Conservation (phyloP, 2,329 filamentous ascomycete species). For the Neofusicoccum sp. region DNA sequence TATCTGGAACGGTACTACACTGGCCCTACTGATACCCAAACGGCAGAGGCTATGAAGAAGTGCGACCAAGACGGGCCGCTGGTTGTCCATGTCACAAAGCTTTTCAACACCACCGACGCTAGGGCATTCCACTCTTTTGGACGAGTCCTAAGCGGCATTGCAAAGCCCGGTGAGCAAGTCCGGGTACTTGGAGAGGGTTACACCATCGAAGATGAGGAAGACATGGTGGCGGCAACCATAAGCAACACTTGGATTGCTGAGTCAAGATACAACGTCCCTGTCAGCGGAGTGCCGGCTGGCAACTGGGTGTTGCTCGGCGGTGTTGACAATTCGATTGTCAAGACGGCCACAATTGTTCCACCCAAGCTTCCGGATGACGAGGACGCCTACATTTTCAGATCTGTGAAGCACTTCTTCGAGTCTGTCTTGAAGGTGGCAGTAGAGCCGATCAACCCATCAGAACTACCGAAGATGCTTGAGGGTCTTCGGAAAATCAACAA, state of each 20-base stretch:
- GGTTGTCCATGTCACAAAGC: conserved; percentile 88
- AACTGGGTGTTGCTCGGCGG: conserved; percentile 91
- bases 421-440: conserved; percentile 98
- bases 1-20: conserved; percentile 89
- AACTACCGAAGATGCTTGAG: conserved; percentile 98
- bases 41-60: conserved; percentile 75
- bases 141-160: conserved; percentile 89
- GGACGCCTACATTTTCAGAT: conserved; percentile 93
- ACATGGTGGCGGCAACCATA: conserved; percentile 88
- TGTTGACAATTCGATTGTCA: conserved; percentile 97
- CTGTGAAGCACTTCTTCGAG: conserved; percentile 91
- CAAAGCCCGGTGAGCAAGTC: conserved; percentile 77
- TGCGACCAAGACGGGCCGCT: conserved; percentile 90
- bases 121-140: conserved; percentile 89
- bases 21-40: conserved; percentile 79
- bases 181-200: conserved; percentile 94
- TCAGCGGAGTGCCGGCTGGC: conserved; percentile 88
- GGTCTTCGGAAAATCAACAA: conserved; percentile 97
- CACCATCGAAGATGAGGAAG: conserved; percentile 95
- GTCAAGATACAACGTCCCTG: conserved; percentile 89
- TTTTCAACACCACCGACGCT: conserved; percentile 90
- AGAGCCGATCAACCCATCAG: conserved; percentile 96
- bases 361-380: conserved; percentile 81
- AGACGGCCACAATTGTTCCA: conserved; percentile 88
- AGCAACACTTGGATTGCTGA: conserved; percentile 87